Base-by-base conservation (phyloP, 1,139 yeast genomes). In the Pichia sp. region DNA sequence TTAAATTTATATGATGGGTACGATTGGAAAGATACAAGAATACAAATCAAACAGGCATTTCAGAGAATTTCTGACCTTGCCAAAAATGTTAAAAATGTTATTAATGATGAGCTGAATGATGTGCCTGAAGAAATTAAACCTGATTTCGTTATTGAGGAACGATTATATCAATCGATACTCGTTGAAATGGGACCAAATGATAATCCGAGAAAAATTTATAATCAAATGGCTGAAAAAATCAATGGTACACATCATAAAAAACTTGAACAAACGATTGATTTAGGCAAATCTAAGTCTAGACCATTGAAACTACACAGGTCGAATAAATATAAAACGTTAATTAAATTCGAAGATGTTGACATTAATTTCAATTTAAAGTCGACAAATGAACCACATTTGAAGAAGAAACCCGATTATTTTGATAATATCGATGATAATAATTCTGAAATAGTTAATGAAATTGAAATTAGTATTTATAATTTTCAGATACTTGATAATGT, bases 21-120 rank as follows among this genome's bases (percentile, higher is more conserved):
- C 58, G 98, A 92, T 60, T 89, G 97, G 96, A 76, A 76, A 47
- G 78, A 78, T 40, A 87, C 97, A 0, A 71, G 95, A 50, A 72
- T 70, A 35, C 71, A 79, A 0, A 82, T 92, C 27, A 68, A 73
- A 24, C 74, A 72, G 6, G 86, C 87, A 0, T 82, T 90, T 0
- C 73, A 72, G 45, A 65, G 74, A 31, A 77, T 85, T 12, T 87
- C 82, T 53, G 67, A 64, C 11, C 72, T 68, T 42, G 80, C 75
- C 0, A 40, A 33, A 11, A 51, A 43, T 5, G 35, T 40, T n/a
- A 35, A 25, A 11, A 35, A 16, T 26, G n/a, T 30, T 3, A 26
- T 35, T 16, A 11, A 27, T 16, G 37, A 35, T 5, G 37, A 25
- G 20, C 29, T 38, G 8, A 27, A 26, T 20, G 26, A 32, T 22